Percentiles rank a stretch among this genome's conserved stretches.
These are phyloP conservation scores for Amanita molliuscula DNA, from an alignment of 768 basidiomycete genomes.

Conservation along the genomic window DNA sequence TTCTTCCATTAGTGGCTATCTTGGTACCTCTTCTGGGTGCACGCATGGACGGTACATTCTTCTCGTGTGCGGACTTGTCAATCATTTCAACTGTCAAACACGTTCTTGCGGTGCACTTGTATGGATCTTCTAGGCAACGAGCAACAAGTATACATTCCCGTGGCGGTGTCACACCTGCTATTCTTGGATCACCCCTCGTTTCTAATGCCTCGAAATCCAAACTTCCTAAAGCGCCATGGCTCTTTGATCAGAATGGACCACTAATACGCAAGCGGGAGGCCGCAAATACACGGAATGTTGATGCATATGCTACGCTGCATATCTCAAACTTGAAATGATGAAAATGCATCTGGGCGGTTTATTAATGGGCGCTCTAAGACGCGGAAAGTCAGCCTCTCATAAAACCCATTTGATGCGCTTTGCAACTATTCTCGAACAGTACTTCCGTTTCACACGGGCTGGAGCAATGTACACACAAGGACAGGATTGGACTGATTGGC, in stretches of 20 bases:
- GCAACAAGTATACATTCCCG: background rate
- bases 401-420: background rate
- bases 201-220: background rate
- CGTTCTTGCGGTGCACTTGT: background rate
- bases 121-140: background rate
- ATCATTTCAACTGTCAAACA: background rate
- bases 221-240: background rate
- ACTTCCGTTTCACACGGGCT: background rate
- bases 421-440: background rate
- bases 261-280: background rate
- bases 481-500: background rate
- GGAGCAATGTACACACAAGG: background rate
- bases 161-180: background rate
- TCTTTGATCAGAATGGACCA: background rate
- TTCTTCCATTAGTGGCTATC: background rate
- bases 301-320: background rate
- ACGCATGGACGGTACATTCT: background rate
- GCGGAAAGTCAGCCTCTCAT: background rate
- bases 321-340: background rate
- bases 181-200: background rate
- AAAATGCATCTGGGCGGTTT: background rate
- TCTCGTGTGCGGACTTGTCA: background rate
- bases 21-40: background rate
- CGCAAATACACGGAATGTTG: background rate
- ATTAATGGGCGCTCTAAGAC: background rate